Evolutionary conservation across 2,329 filamentous ascomycete genomes (phyloP), one percentile per base, ranked within the genome.

Genomic region (Acephala macrosclerotiorum): DNA sequence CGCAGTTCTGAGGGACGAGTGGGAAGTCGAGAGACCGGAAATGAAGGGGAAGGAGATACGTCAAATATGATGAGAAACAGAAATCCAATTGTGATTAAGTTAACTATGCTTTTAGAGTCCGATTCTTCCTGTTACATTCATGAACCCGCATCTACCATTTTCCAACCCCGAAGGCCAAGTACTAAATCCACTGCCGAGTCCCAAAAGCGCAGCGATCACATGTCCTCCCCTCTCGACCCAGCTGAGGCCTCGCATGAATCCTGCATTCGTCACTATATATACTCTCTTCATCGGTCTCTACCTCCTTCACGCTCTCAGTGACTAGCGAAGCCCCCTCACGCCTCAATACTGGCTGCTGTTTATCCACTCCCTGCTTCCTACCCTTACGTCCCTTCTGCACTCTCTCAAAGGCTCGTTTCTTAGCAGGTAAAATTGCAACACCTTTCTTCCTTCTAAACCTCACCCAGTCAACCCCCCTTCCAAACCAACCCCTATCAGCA

Each of bases 21-120:
- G 94, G 90, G 96, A 99, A 78, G 87, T 93, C 5, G 93, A 97
- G 75, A 83, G 95, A 70, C 96, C 96, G 0, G 95, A 97, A 73
- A 91, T 96, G 85, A 89, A 87, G 66, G 96, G 94, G 58, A 95
- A 95, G 79, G 93, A 97, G 70, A 90, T 94, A 60, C 55, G 71
- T 33, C 76, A 77, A 58, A 75, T 77, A 72, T 77, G 63, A 73
- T 7, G 3, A 33, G 6, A 45, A 14, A 58, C 35, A 53, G 56
- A 16, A 63, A 57, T 57, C 3, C 29, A 25, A 20, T 2, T 16
- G 29, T 33, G 4, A 53, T 53, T 5, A 14, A 14, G 25, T 53
- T 29, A 22, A 29, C 22, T 22, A 53, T 29, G 29, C 29, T 33
- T 33, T 33, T 33, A 33, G 29, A 33, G 9, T 3, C n/a, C 45